Evolutionary conservation across 495 filamentous ascomycete genomes (phyloP).

Genomic region (Pseudevernia furfuracea): DNA sequence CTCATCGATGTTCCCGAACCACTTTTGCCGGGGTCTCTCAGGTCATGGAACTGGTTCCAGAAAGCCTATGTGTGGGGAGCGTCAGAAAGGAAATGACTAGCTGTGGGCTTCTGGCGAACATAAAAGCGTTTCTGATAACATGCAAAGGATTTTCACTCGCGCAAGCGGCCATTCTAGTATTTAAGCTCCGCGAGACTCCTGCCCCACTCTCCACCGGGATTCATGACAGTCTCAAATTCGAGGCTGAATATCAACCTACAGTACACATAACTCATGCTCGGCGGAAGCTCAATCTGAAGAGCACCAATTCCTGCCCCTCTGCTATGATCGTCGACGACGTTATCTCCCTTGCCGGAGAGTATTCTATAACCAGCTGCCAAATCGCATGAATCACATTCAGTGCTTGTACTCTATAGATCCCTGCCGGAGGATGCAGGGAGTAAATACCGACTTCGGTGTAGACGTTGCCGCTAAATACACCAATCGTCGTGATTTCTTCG

Average conservation of each 20-base stretch:
- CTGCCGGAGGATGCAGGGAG: too few species aligned
- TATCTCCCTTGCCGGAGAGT: too few species aligned
- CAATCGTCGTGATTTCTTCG: too few species aligned
- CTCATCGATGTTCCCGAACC: not conserved
- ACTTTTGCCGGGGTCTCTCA: not conserved
- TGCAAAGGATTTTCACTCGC: not conserved
- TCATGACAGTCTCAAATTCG: not conserved
- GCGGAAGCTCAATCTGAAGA: too few species aligned
- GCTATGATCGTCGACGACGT: too few species aligned
- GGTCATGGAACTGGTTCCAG: not conserved
- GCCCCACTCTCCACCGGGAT: not conserved
- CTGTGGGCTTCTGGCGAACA: not conserved
- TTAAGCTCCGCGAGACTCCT: not conserved
- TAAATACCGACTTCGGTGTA: too few species aligned
- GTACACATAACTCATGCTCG: not conserved
- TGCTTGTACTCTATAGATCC: too few species aligned
- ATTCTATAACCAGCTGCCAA: too few species aligned
- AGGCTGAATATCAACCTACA: not conserved
- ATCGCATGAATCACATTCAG: too few species aligned
- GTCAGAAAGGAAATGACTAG: not conserved
- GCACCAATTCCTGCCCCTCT: too few species aligned
- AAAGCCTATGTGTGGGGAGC: not conserved
- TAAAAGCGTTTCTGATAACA: not conserved
- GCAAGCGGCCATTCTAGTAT: not conserved
- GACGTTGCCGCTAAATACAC: too few species aligned